Percentiles rank a stretch among this genome's conserved stretches.
Conservation (phyloP, 371 early-diverging fungal genomes). For the Mortierella sp. region DNA sequence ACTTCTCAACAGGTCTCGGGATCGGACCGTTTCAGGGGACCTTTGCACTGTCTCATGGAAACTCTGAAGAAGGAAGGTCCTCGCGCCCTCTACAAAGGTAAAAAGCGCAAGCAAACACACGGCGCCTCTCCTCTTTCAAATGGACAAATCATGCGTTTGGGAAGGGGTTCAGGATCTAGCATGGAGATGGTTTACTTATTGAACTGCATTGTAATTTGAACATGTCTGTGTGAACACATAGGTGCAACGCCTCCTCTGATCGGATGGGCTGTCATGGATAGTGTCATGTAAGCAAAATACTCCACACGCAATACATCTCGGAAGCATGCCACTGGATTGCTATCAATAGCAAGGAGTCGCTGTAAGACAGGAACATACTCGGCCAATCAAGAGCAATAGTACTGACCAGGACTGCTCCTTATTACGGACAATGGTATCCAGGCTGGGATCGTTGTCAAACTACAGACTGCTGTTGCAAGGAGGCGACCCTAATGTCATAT, state of each 20-base stretch:
- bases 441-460: slow-evolving; percentile 89
- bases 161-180: neutral
- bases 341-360: neutral
- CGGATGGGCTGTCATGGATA: slow-evolving; percentile 96
- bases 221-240: slow-evolving; percentile 17
- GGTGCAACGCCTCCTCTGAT: slow-evolving; percentile 93
- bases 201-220: neutral
- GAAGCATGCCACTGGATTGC: neutral
- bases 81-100: slow-evolving; percentile 87
- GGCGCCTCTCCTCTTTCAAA: too few relatives aligned
- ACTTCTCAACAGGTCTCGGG: slow-evolving; percentile 75
- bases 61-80: slow-evolving; percentile 85
- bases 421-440: slow-evolving; percentile 30
- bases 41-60: slow-evolving; percentile 84
- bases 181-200: neutral
- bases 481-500: slow-evolving; percentile 67
- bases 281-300: slow-evolving; percentile 70
- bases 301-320: too few relatives aligned
- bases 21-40: slow-evolving; percentile 86
- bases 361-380: neutral
- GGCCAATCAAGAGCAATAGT: neutral
- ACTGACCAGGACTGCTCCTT: neutral
- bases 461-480: slow-evolving; percentile 80
- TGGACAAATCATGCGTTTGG: slow-evolving; percentile 8
- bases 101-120: neutral